These are phyloP conservation scores for Mycena alexandri DNA, from an alignment of 768 basidiomycete species.

Conservation along the genomic window DNA sequence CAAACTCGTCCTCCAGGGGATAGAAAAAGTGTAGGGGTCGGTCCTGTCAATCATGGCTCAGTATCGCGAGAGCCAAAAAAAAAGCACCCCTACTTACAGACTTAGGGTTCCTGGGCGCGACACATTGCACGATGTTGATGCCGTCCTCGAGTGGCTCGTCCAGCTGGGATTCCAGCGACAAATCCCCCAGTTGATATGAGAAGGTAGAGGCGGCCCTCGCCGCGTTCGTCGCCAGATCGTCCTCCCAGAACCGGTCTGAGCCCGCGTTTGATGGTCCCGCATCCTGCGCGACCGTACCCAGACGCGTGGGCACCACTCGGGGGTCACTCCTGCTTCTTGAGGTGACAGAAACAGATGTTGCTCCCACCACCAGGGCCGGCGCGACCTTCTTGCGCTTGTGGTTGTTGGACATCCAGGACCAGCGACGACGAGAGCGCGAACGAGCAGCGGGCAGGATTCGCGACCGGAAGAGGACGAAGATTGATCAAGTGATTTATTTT, in stretches of 20 bases:
- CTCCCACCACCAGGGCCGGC: too few species aligned
- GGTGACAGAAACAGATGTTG: too few species aligned
- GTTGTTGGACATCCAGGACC: too few species aligned
- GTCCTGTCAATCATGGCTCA: slow-evolving; percentile 1
- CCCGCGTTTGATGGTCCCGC: background rate
- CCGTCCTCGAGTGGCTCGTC: background rate
- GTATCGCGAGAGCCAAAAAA: background rate
- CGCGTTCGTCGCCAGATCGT: slow-evolving; percentile 8
- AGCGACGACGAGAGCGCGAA: too few species aligned
- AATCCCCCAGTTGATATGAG: slow-evolving; percentile 5
- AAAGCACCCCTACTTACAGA: background rate
- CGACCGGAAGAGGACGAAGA: too few species aligned
- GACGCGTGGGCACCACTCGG: too few species aligned
- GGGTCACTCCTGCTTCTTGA: too few species aligned
- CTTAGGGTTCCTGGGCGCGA: background rate
- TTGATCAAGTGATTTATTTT: too few species aligned
- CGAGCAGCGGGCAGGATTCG: too few species aligned
- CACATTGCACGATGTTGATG: background rate
- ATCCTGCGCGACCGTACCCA: background rate
- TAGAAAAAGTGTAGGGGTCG: slow-evolving; percentile 10
- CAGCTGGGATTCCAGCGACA: background rate
- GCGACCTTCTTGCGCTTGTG: too few species aligned
- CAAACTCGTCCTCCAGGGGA: background rate
- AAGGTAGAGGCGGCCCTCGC: background rate
- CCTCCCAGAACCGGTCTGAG: background rate